Base-by-base conservation (phyloP, 164 flowering plant species). In the Dillenia turbinata region DNA sequence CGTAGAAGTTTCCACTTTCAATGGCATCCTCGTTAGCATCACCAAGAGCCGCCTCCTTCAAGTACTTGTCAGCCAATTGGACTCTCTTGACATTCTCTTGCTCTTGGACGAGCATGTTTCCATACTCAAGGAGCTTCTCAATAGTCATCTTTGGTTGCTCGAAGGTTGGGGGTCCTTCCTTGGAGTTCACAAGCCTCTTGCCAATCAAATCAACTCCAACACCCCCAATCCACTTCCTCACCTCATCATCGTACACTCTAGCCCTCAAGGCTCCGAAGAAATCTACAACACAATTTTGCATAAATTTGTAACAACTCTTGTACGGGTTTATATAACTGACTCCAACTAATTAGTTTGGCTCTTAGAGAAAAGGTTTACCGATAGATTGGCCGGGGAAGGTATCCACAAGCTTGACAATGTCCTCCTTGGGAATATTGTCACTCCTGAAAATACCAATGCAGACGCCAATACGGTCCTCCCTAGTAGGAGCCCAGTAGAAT, bases 41-140 rank as follows among this genome's bases (percentile, higher is more conserved):
- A 5, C 89, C 89, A 54, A 82, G 83, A 26, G 87, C 85, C 5
- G 87, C 90, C 49, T 77, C 81, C 10, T 63, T 78, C 73, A 83
- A 40, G 78, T 82, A 85, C 71, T 71, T 76, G 75, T 85, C 89
- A n/a, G 87, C 87, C 67, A 82, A 60, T 66, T 85, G 89, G 50
- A 81, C 85, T 68, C 89, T 80, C 86, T 82, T 82, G 64, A 82
- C 89, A 59, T 85, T 85, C 78, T 82, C 87, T 61, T 83, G 89
- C 63, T 85, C 87, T 49, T 67, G 71, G 48, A 85, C 89, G 48
- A 85, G 82, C 89, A 85, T 81, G 79, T 67, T 69, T 40, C 89
- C 89, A 13, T 85, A 85, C 72, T 82, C 80, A 0, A 82, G 61
- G 15, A 85, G 80, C 77, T 83, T 85, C 64, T 75, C 82, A 3